Evolutionary conservation across 768 basidiomycete species (phyloP).

Genomic region (Auriscalpium orientale): DNA sequence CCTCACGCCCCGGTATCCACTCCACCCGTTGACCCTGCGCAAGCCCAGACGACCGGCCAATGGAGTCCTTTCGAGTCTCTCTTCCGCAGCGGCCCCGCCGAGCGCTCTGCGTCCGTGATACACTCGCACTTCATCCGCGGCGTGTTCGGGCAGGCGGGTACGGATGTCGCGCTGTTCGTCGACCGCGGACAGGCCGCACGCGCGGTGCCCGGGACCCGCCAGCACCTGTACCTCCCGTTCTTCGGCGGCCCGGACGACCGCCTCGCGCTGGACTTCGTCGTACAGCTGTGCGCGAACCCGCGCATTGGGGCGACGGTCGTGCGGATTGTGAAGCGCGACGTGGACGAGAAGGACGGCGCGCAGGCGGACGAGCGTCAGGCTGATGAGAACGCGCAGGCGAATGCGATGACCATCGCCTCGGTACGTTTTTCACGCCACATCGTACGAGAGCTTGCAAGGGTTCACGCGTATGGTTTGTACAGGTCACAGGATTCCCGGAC

Average conservation of each 20-base stretch:
- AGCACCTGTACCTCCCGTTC: slow-evolving; percentile 83
- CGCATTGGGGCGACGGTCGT: slow-evolving; percentile 69
- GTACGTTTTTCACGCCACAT: slow-evolving; percentile 15
- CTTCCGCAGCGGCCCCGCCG: slow-evolving; percentile 33
- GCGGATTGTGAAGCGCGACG: slow-evolving; percentile 47
- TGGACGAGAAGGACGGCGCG: slow-evolving; percentile 8
- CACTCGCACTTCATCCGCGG: slow-evolving; percentile 83
- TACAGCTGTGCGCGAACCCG: slow-evolving; percentile 71
- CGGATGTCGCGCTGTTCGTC: slow-evolving; percentile 79
- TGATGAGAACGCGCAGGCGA: slow-evolving; percentile 14
- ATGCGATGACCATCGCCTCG: slow-evolving; percentile 34
- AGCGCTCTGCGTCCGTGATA: slow-evolving; percentile 40
- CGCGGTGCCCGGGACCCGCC: slow-evolving; percentile 24
- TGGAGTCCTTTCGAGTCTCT: slow-evolving; percentile 68
- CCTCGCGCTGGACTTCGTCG: slow-evolving; percentile 74
- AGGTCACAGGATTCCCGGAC: slow-evolving; percentile 44
- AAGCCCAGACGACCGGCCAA: slow-evolving; percentile 3
- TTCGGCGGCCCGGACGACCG: slow-evolving; percentile 94
- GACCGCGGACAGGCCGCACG: slow-evolving; percentile 45
- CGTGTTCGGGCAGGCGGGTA: slow-evolving; percentile 63
- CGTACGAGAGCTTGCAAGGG: too few relatives aligned
- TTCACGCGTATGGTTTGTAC: background rate
- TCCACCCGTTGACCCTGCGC: slow-evolving; percentile 10
- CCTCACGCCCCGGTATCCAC: slow-evolving; percentile 18
- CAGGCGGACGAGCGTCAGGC: slow-evolving; percentile 20